Base-by-base conservation (phyloP, 805 yeast species). In the Kuraishia cidri region DNA sequence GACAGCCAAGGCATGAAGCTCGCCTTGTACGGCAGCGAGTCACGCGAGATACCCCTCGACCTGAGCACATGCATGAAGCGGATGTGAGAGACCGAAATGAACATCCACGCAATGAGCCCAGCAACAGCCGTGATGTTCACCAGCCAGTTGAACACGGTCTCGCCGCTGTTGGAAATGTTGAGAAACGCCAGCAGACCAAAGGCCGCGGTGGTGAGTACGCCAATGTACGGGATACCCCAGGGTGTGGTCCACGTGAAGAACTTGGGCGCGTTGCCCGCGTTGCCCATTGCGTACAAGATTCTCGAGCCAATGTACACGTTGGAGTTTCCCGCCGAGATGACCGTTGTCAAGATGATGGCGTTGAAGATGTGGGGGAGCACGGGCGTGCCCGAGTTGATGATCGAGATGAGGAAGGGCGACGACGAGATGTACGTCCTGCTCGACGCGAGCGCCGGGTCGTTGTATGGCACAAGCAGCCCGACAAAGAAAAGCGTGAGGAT, bases 281-380 rank as follows among this genome's bases (percentile, higher is more conserved):
- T 64, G n/a, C 83, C 76, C 50, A 81, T 61, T n/a, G 78, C 73
- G 47, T 67, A 79, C 32, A 81, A 51, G 27, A 77, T 63, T 57
- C 92, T 64, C 3, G 87, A 79, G 26, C 85, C 79, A 42, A 77
- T 73, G 55, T 80, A 79, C 20, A 80, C 65, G 48, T 79, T 77
- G 10, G 87, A 79, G 59, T 81, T 81, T 50, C 79, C 90, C 18
- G 90, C 87, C n/a, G 88, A 79, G 31, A 79, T 66, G 36, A 80
- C 71, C 12, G 88, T 76, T 15, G 68, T 43, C 30, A 81, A 50
- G 39, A 81, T 73, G 33, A 80, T 79, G 12, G 80, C 88, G 50
- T 81, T 81, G 56, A 81, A 76, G 34, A 81, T 75, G 47, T 72
- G 66, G 29, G 87, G 84, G 38, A 81, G 58, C 3, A 77, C 67